Percentiles rank a stretch among this genome's conserved stretches.
Evolutionary conservation across 352 stramenopile species (phyloP).

Genomic region (Elongisporangium senticosum): DNA sequence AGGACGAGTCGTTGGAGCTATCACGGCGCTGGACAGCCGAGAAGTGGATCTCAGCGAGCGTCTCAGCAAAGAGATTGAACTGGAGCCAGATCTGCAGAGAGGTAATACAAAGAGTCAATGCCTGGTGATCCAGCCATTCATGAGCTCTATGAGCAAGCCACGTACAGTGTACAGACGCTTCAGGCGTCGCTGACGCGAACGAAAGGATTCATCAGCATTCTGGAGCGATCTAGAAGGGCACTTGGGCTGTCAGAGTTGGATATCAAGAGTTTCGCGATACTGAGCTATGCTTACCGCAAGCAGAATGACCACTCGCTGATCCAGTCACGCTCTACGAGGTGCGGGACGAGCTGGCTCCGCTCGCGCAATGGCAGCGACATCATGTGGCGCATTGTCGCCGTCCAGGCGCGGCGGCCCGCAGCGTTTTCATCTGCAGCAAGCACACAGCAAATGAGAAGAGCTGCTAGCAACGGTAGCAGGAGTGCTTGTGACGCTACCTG

Average conservation of each 20-base stretch:
- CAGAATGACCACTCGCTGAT: slow-evolving; percentile 79
- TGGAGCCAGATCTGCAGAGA: slow-evolving; percentile 69
- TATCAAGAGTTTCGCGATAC: too few relatives aligned
- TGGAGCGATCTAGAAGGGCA: slow-evolving; percentile 22
- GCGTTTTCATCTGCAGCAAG: slow-evolving; percentile 55
- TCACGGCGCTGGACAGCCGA: slow-evolving; percentile 38
- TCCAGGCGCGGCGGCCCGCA: slow-evolving; percentile 58
- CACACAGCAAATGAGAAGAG: not conserved
- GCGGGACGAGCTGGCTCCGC: slow-evolving; percentile 38
- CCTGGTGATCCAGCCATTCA: not conserved
- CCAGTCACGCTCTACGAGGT: slow-evolving; percentile 73
- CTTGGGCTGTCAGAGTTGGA: not conserved
- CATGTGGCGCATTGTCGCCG: slow-evolving; percentile 45
- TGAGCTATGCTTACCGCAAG: slow-evolving; percentile 24
- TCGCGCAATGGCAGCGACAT: slow-evolving; percentile 45
- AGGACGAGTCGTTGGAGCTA: slow-evolving; percentile 17
- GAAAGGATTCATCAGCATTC: slow-evolving; percentile 27
- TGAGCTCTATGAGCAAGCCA: not conserved
- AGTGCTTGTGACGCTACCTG: slow-evolving; percentile 13
- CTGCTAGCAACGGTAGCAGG: not conserved
- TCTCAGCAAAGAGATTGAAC: slow-evolving; percentile 66
- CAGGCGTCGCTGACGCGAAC: slow-evolving; percentile 36
- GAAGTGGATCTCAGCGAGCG: slow-evolving; percentile 65
- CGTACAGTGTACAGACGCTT: slow-evolving; percentile 56
- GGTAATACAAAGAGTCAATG: not conserved